Percentiles rank a stretch among this genome's conserved stretches.
Conservation (phyloP, 805 yeast species). For the Suhomyces tanzawaensis region DNA sequence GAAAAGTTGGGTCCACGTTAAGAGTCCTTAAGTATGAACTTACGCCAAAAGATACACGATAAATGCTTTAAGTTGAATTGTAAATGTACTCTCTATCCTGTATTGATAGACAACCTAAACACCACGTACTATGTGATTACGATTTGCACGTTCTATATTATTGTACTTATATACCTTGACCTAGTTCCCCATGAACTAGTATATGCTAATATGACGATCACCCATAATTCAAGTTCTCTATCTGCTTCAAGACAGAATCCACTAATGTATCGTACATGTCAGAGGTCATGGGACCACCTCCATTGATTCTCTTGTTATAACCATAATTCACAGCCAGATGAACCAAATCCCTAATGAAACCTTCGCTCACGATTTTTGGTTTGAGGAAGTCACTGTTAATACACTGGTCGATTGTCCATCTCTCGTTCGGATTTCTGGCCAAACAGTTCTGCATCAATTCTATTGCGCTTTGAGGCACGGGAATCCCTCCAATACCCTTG, state of each 20-base stretch:
- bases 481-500: slow-evolving; percentile 55
- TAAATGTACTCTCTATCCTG: too few species aligned
- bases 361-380: slow-evolving; percentile 70
- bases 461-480: slow-evolving; percentile 67
- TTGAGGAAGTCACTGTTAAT: slow-evolving; percentile 62
- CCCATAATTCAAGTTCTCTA: slow-evolving; percentile 36
- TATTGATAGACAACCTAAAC: too few species aligned
- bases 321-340: slow-evolving; percentile 80
- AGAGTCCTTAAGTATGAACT: neutral
- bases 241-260: slow-evolving; percentile 54
- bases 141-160: too few species aligned
- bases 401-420: slow-evolving; percentile 65
- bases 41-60: neutral
- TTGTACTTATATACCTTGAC: too few species aligned
- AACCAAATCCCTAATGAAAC: slow-evolving; percentile 66
- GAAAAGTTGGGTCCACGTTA: slow-evolving; percentile 90
- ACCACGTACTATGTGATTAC: too few species aligned
- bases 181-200: too few species aligned
- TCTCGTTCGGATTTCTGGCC: slow-evolving; percentile 60
- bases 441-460: slow-evolving; percentile 74
- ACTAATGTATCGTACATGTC: slow-evolving; percentile 43
- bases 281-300: slow-evolving; percentile 37
- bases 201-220: too few species aligned
- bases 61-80: too few species aligned
- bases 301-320: slow-evolving; percentile 35